phyloP scores from a whole-genome alignment of 108 stramenopile genomes.

The Thalassiosira profunda region DNA sequence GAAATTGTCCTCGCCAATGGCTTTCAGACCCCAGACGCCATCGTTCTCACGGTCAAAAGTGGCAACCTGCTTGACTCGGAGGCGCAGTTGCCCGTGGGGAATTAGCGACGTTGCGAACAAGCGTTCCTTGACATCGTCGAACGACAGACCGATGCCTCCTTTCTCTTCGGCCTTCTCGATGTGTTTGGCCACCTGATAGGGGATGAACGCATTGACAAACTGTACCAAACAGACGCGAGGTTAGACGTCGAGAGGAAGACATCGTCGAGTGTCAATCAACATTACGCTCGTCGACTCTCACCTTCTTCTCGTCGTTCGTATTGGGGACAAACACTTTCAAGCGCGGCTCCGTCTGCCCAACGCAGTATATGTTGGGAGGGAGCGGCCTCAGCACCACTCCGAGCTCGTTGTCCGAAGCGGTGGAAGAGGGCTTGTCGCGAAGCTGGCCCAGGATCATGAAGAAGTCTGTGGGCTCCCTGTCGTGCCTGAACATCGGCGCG shows the following conservation, averaged over 20 bases:
- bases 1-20: conserved; percentile 71
- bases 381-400: conserved; percentile 80
- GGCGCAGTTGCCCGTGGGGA: conserved; percentile 61
- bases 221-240: not conserved
- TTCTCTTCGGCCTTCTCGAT: conserved; percentile 48
- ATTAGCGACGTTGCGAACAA: conserved; percentile 66
- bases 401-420: conserved; percentile 22
- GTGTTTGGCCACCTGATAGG: conserved; percentile 78
- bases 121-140: conserved; percentile 72
- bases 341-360: conserved; percentile 88
- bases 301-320: conserved; percentile 80
- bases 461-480: conserved; percentile 85
- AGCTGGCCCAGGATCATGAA: conserved; percentile 83
- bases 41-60: conserved; percentile 73
- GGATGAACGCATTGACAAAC: conserved; percentile 76
- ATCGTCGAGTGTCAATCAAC: not conserved
- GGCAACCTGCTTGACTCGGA: conserved; percentile 81
- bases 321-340: conserved; percentile 81
- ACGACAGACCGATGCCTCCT: conserved; percentile 63
- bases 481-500: conserved; percentile 87
- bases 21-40: conserved; percentile 76
- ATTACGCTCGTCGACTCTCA: not conserved
- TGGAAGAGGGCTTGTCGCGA: not conserved
- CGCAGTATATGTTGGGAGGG: conserved; percentile 73
- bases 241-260: not conserved